Percentiles rank a stretch among this genome's conserved stretches.
Conservation (phyloP, 1,284 basidiomycete species). For the Papiliotrema flavescens region DNA sequence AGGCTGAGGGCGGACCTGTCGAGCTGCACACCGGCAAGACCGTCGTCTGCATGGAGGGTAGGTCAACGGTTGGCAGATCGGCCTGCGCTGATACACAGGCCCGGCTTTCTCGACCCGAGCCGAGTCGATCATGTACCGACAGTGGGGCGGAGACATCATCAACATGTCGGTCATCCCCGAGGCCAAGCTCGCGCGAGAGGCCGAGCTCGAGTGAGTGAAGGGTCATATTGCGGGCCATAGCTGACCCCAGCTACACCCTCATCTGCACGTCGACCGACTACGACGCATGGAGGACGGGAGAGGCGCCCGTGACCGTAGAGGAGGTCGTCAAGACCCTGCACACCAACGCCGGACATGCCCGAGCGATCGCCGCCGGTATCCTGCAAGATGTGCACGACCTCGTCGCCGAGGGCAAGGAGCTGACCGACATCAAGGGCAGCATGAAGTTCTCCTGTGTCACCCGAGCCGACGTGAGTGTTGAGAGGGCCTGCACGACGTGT, state of each 20-base stretch:
- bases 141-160: constrained; percentile 90
- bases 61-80: constrained; percentile 49
- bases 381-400: constrained; percentile 71
- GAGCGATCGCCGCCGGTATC: constrained; percentile 63
- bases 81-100: constrained; percentile 17
- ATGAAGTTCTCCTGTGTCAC: constrained; percentile 89
- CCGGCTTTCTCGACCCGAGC: constrained; percentile 70
- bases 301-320: constrained; percentile 78
- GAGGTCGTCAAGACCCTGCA: constrained; percentile 79
- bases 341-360: constrained; percentile 77
- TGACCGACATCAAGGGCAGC: constrained; percentile 65
- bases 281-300: constrained; percentile 79
- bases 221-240: background rate
- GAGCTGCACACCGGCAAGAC: constrained; percentile 75
- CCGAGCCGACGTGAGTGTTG: constrained; percentile 50
- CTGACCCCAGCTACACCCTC: constrained; percentile 68
- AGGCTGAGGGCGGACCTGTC: constrained; percentile 56
- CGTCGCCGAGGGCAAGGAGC: constrained; percentile 54
- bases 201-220: constrained; percentile 72
- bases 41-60: constrained; percentile 96
- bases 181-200: constrained; percentile 91
- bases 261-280: constrained; percentile 89
- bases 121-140: constrained; percentile 90
- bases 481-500: background rate
- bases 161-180: constrained; percentile 94